These are phyloP conservation scores for Hirschioporus abietinus DNA, from an alignment of 768 basidiomycete genomes.

Conservation along the genomic window DNA sequence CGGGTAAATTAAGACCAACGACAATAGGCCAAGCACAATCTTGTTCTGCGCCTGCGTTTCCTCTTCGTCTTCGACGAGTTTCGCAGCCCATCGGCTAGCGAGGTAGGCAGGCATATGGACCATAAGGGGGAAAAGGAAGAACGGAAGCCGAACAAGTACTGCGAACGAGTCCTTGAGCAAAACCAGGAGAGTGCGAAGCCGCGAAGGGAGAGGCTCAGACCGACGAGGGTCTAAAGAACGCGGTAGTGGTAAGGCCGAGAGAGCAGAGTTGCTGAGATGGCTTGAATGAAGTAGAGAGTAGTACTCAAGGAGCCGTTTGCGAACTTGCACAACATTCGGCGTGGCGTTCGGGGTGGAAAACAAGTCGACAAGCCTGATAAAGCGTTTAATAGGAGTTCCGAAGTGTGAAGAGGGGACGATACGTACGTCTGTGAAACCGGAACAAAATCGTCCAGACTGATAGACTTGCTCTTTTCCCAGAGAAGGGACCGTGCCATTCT, in stretches of 20 bases:
- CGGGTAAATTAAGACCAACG: slow-evolving; percentile 73
- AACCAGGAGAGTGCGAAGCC: slow-evolving; percentile 72
- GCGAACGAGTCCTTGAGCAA: slow-evolving; percentile 75
- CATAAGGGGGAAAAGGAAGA: slow-evolving; percentile 83
- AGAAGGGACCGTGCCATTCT: slow-evolving; percentile 90
- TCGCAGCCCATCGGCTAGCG: slow-evolving; percentile 70
- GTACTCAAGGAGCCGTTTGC: slow-evolving; percentile 75
- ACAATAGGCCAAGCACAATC: slow-evolving; percentile 73
- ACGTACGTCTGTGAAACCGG: slow-evolving; percentile 86
- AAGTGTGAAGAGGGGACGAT: slow-evolving; percentile 11
- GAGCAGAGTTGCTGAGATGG: slow-evolving; percentile 77
- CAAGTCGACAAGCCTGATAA: slow-evolving; percentile 76
- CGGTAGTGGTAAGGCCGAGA: slow-evolving; percentile 82
- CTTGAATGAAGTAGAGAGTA: slow-evolving; percentile 81
- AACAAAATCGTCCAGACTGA: slow-evolving; percentile 80
- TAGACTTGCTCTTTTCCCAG: slow-evolving; percentile 78
- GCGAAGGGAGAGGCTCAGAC: slow-evolving; percentile 69
- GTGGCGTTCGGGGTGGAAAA: slow-evolving; percentile 67
- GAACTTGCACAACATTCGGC: slow-evolving; percentile 54
- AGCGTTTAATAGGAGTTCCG: slow-evolving; percentile 2
- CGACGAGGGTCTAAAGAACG: slow-evolving; percentile 74
- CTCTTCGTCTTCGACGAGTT: slow-evolving; percentile 77
- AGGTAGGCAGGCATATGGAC: slow-evolving; percentile 83
- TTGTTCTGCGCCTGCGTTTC: slow-evolving; percentile 98
- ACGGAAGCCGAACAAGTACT: slow-evolving; percentile 70